Evolutionary conservation across 305 asterid species (phyloP), one percentile per base, ranked within the genome.

Genomic region (Coffea humblotiana): DNA sequence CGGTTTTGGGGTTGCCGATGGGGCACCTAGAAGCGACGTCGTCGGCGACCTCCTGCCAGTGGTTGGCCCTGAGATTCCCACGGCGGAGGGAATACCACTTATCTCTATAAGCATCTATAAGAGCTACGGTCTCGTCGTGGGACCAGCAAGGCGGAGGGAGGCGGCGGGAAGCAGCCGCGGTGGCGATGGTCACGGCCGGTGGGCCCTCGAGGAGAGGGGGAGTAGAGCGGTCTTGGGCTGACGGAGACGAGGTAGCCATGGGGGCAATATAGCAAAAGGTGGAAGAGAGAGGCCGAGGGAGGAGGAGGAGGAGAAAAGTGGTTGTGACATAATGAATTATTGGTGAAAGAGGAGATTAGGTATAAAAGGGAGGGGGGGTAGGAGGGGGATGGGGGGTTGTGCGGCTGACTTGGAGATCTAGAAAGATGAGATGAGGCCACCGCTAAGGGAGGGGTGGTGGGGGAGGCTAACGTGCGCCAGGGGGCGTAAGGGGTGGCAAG

Each of bases 111-210:
- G 94, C 92, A 21, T 92, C 93, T 86, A 92, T 93, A 10, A 93
- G 91, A 40, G 97, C 93, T 51, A 84, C 82, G 52, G 99, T 93
- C 88, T 95, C 99, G 7, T 92, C 98, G 71, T 91, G 93, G 23
- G 99, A 92, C 99, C 99, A 95, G 79, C 99, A 95, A 58, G 99
- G 99, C 63, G 99, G 99, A 0, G 99, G 99, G 0, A 95, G 86
- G 65, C 99, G 95, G 75, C 98, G 97, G 23, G 98, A 90, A 35
- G 88, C 77, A 10, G 92, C 75, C 19, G 85, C 82, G 78, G 92
- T 67, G 56, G 87, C 80, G 32, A 89, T 83, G 80, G 83, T 68
- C 61, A 92, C 84, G 21, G 79, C 77, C 76, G 82, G 79, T 25
- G 84, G 82, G 80, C 78, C 76, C 84, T 83, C 83, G 74, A 67